phyloP scores from a whole-genome alignment of 371 early-diverging fungal species.

The Mortierella sp. region DNA sequence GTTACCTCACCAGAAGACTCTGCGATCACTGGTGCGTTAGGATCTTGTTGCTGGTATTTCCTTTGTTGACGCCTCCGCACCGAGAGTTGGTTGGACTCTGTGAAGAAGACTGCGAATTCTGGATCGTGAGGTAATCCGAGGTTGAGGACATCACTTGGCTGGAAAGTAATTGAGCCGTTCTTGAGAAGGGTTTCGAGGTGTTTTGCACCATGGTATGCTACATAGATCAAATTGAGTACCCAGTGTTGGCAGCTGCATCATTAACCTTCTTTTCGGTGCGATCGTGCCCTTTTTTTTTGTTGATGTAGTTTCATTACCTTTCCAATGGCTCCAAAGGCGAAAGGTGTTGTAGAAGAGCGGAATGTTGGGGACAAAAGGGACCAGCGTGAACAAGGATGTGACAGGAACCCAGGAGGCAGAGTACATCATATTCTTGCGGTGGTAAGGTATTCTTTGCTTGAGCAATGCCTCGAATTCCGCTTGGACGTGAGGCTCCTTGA shows the following conservation, averaged over 20 bases:
- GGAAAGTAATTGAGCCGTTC: conserved; percentile 38
- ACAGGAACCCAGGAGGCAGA: conserved; percentile 79
- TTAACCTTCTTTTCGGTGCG: neutral
- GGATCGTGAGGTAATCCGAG: conserved; percentile 54
- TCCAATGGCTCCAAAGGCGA: conserved; percentile 84
- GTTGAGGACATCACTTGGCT: conserved; percentile 53
- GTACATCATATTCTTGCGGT: conserved; percentile 75
- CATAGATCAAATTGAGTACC: neutral
- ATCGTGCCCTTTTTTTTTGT: too few relatives aligned
- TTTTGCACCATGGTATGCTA: conserved; percentile 66
- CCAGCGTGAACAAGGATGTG: conserved; percentile 74
- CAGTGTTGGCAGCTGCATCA: too few relatives aligned
- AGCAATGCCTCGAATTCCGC: conserved; percentile 62
- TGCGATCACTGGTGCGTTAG: conserved; percentile 16
- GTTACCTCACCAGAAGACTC: conserved; percentile 46
- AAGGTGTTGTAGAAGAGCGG: conserved; percentile 85
- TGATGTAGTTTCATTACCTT: too few relatives aligned
- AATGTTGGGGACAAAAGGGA: conserved; percentile 85
- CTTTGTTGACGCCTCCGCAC: conserved; percentile 10
- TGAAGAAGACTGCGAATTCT: conserved; percentile 54
- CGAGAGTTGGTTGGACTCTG: conserved; percentile 35
- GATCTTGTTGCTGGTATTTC: conserved; percentile 4
- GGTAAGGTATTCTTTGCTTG: conserved; percentile 69
- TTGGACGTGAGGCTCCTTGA: conserved; percentile 54
- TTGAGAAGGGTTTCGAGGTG: conserved; percentile 58